phyloP scores from a whole-genome alignment of 2,329 filamentous ascomycete species.

The Podosphaera fusca region DNA sequence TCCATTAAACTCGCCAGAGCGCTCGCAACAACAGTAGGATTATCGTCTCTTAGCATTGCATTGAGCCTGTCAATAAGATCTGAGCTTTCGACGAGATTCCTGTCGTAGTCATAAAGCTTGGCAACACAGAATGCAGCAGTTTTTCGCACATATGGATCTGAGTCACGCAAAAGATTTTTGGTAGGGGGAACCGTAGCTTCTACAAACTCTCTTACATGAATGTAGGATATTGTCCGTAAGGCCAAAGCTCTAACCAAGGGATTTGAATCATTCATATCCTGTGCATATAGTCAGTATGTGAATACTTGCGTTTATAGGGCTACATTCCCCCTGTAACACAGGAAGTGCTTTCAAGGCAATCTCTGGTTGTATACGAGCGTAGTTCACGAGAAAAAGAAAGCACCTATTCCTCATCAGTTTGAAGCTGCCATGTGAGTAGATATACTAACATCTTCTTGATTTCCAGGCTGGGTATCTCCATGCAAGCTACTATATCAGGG shows the following conservation, averaged over 20 bases:
- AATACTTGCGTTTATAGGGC: neutral
- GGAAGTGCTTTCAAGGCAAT: slow-evolving; percentile 83
- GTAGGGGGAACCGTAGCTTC: slow-evolving; percentile 70
- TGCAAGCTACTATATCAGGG: slow-evolving; percentile 83
- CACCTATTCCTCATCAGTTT: slow-evolving; percentile 37
- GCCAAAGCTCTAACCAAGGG: slow-evolving; percentile 81
- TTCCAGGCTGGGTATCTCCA: slow-evolving; percentile 82
- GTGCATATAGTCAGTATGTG: neutral
- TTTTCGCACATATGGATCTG: slow-evolving; percentile 91
- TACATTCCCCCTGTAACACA: slow-evolving; percentile 51
- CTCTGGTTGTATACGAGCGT: slow-evolving; percentile 81
- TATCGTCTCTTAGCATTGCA: slow-evolving; percentile 74
- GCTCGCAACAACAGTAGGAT: slow-evolving; percentile 90
- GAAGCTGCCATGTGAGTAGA: neutral
- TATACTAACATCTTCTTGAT: slow-evolving; percentile 90
- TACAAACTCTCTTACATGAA: slow-evolving; percentile 90
- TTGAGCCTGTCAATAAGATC: slow-evolving; percentile 87
- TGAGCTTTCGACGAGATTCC: slow-evolving; percentile 66
- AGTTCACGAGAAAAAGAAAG: slow-evolving; percentile 93
- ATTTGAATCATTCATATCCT: slow-evolving; percentile 88
- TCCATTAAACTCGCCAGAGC: slow-evolving; percentile 81
- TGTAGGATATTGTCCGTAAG: slow-evolving; percentile 86
- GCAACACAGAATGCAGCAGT: slow-evolving; percentile 91
- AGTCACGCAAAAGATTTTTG: slow-evolving; percentile 60
- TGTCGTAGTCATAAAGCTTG: slow-evolving; percentile 93